Conservation (phyloP, 2,329 filamentous ascomycete species). For the Mycogone perniciosa region DNA sequence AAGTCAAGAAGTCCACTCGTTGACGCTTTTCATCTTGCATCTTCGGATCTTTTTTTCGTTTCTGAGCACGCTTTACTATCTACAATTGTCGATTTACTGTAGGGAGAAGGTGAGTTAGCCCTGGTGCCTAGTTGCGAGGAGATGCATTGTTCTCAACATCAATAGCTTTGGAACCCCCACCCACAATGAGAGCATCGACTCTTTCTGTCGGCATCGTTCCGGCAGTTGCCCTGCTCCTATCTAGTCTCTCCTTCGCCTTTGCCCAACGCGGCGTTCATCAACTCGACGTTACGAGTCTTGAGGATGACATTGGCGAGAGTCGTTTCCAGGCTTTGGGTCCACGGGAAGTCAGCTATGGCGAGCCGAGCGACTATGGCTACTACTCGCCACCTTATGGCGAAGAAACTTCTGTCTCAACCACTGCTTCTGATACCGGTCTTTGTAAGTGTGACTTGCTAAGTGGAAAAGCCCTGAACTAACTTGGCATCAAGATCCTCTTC, state of each 20-base stretch:
- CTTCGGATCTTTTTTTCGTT: background rate
- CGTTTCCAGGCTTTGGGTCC: constrained; percentile 10
- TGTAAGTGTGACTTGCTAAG: constrained; percentile 9
- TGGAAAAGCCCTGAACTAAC: background rate
- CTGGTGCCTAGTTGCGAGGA: background rate
- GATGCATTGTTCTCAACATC: constrained; percentile 6
- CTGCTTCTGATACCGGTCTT: background rate
- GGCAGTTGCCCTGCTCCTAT: constrained; percentile 20
- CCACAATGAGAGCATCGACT: constrained; percentile 33
- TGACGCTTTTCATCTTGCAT: background rate
- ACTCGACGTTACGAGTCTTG: background rate
- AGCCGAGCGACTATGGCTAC: constrained; percentile 16
- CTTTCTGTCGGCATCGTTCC: constrained; percentile 28
- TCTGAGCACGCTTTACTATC: background rate
- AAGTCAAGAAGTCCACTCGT: background rate
- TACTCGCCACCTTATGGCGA: constrained; percentile 16
- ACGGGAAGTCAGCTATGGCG: constrained; percentile 12
- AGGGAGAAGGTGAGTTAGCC: constrained; percentile 4
- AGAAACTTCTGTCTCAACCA: constrained; percentile 10
- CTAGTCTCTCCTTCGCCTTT: constrained; percentile 9
- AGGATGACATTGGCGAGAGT: background rate
- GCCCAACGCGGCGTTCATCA: background rate
- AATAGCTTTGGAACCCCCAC: constrained; percentile 4
- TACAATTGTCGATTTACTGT: background rate
- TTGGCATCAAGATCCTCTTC: background rate